Conservation (phyloP, 2,329 filamentous ascomycete genomes). For the Aureobasidium pullulans region DNA sequence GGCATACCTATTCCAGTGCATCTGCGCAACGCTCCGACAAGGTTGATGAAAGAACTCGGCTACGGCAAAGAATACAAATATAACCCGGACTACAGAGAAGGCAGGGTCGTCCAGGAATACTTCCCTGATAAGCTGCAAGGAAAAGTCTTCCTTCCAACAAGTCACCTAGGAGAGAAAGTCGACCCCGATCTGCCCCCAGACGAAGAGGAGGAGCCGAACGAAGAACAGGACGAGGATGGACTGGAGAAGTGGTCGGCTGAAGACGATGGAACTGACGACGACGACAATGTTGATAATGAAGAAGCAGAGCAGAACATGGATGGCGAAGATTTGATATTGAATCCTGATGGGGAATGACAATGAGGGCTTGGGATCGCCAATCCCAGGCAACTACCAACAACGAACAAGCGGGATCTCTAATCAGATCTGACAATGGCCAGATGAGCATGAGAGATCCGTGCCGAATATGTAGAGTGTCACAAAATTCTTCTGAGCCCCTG, state of each 20-base stretch:
- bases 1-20: conserved; percentile 78
- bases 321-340: conserved; percentile 21
- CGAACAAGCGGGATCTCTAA: not conserved
- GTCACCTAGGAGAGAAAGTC: conserved; percentile 68
- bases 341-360: conserved; percentile 27
- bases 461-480: no score
- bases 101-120: conserved; percentile 79
- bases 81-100: conserved; percentile 80
- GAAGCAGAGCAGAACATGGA: conserved; percentile 15
- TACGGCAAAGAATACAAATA: conserved; percentile 94
- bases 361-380: conserved; percentile 1
- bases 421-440: no score
- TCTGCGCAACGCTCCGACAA: conserved; percentile 83
- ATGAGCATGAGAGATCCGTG: no score
- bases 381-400: not conserved
- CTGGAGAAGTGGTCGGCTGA: not conserved
- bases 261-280: conserved; percentile 22
- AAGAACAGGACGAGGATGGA: not conserved
- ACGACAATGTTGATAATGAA: conserved; percentile 15
- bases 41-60: conserved; percentile 85
- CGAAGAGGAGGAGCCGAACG: not conserved
- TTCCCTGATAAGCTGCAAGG: conserved; percentile 70
- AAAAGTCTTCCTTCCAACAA: conserved; percentile 68
- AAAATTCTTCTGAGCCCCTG: no score
- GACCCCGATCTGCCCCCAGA: conserved; percentile 56